Percentiles rank a stretch among this genome's conserved stretches.
Evolutionary conservation across 768 basidiomycete species (phyloP).

Genomic region (Termitomyces sp.): DNA sequence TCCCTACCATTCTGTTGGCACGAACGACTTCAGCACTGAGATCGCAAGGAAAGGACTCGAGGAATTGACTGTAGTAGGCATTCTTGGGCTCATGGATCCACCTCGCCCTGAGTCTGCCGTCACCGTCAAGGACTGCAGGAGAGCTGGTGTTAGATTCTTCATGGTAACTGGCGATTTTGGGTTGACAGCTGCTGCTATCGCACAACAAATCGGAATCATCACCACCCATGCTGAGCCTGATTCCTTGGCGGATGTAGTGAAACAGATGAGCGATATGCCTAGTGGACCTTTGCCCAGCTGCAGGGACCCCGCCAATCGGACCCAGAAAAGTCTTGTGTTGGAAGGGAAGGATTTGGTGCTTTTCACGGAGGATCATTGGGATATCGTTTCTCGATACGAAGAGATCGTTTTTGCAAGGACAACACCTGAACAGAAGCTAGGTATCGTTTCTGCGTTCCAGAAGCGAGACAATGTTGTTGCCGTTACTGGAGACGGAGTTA

Average conservation of each 20-base stretch:
- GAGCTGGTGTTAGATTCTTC: conserved; percentile 49
- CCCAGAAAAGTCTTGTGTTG: conserved; percentile 33
- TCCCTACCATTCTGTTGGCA: conserved; percentile 17
- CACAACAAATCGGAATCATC: conserved; percentile 39
- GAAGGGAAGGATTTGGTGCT: conserved; percentile 40
- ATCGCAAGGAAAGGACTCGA: conserved; percentile 33
- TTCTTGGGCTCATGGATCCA: conserved; percentile 54
- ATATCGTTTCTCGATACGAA: conserved; percentile 32
- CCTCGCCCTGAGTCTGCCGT: conserved; percentile 45
- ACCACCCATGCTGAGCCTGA: conserved; percentile 26
- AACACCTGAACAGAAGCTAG: conserved; percentile 49
- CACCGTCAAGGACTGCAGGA: conserved; percentile 41
- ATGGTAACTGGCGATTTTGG: conserved; percentile 59
- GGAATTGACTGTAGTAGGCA: conserved; percentile 42
- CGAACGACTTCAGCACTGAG: conserved; percentile 25
- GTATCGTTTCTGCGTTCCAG: background rate
- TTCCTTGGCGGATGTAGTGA: background rate
- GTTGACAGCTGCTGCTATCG: conserved; percentile 49
- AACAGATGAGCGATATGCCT: background rate
- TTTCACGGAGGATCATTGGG: conserved; percentile 33
- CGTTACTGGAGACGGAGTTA: background rate
- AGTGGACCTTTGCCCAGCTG: background rate
- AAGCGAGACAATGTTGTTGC: background rate
- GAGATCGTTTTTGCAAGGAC: conserved; percentile 53
- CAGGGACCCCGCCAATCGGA: conserved; percentile 23